Conservation (phyloP, 2,329 filamentous ascomycete genomes). For the Microcera coccophila region DNA sequence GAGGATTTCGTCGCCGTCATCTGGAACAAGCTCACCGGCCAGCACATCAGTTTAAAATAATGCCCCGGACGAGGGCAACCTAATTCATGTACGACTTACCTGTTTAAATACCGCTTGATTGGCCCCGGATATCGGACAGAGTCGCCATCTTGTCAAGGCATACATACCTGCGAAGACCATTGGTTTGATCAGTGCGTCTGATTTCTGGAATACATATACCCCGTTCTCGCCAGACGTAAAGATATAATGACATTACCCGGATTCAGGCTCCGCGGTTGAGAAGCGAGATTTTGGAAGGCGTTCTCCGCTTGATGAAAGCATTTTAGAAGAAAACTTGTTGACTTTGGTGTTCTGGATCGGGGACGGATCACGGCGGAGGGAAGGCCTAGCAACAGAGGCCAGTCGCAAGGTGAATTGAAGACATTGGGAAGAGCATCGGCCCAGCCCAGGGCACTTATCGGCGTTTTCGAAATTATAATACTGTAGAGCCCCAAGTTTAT, state of each 20-base stretch:
- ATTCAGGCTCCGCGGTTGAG: no score
- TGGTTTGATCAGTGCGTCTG: conserved; percentile 4
- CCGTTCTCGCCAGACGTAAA: conserved; percentile 6
- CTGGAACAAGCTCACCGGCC: conserved; percentile 62
- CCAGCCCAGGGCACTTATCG: background rate
- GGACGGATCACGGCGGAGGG: no score
- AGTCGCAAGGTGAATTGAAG: no score
- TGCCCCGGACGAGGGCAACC: background rate
- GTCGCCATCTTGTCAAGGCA: conserved; percentile 1
- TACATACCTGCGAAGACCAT: background rate
- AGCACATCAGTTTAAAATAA: conserved; percentile 53
- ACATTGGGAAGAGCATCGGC: background rate
- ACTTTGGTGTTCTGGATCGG: no score
- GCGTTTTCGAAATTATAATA: background rate
- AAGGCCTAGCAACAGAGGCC: no score
- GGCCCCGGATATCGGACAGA: background rate
- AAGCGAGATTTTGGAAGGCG: no score
- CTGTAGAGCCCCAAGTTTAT: background rate
- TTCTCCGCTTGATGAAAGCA: no score
- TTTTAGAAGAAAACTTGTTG: no score
- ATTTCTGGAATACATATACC: conserved; percentile 11
- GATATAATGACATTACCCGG: conserved; percentile 1
- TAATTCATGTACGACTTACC: conserved; percentile 1
- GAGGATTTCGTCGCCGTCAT: conserved; percentile 59
- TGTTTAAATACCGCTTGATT: conserved; percentile 6